Conservation (phyloP, 495 filamentous ascomycete genomes). For the Xylaria sp. region DNA sequence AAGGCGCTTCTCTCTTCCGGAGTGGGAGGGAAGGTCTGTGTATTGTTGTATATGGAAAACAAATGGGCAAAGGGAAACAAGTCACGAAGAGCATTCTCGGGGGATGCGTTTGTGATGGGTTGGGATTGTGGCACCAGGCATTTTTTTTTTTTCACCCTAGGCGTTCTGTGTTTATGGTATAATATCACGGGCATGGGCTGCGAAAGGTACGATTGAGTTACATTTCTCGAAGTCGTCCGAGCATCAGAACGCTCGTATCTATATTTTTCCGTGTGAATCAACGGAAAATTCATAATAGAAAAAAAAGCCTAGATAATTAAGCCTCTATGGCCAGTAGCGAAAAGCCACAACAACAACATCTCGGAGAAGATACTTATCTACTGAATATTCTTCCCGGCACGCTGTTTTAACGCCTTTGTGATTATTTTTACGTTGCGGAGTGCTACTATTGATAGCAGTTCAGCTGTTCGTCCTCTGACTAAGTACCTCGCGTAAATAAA, state of each 20-base stretch:
- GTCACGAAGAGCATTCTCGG: neutral
- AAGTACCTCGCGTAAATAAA: neutral
- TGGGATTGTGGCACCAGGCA: constrained; percentile 5
- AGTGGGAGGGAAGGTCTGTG: neutral
- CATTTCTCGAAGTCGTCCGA: neutral
- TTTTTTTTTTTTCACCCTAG: too few species aligned
- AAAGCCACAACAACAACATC: neutral
- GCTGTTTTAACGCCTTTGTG: neutral
- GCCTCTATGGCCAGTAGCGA: neutral
- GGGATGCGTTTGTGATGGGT: neutral
- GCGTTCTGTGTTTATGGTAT: constrained; percentile 8
- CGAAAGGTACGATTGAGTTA: neutral
- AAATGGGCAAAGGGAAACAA: neutral
- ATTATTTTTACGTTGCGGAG: neutral
- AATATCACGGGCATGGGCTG: neutral
- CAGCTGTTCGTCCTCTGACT: too few species aligned
- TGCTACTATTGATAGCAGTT: neutral
- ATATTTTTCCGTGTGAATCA: neutral
- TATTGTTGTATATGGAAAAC: neutral
- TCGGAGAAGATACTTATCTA: neutral
- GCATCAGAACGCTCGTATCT: neutral
- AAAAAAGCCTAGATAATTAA: neutral
- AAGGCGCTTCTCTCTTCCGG: neutral
- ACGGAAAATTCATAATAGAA: too few species aligned
- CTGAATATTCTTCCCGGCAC: neutral